These are phyloP conservation scores for Cercospora sp. DNA, from an alignment of 2,329 filamentous ascomycete species.

Conservation along the genomic window DNA sequence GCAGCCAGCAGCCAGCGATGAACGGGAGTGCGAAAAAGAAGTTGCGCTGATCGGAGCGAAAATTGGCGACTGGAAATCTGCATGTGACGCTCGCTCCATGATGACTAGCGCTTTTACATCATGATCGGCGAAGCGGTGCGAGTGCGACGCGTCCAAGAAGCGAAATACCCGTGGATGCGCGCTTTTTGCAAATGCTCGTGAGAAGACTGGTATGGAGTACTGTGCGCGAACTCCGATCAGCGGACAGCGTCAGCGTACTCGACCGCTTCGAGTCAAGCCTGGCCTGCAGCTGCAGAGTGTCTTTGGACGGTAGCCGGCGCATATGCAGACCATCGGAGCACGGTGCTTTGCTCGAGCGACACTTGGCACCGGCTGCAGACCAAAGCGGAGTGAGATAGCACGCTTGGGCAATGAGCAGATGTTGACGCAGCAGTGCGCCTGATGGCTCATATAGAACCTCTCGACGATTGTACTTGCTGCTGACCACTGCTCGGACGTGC, in stretches of 20 bases:
- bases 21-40: constrained; percentile 27
- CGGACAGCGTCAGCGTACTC: constrained; percentile 4
- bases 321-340: constrained; percentile 1
- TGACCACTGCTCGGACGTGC: not conserved
- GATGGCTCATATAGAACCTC: not conserved
- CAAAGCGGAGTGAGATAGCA: not conserved
- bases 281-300: constrained; percentile 9
- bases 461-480: not conserved
- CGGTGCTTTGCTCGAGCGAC: not conserved
- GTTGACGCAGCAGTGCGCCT: not conserved
- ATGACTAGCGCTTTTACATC: not conserved
- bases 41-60: constrained; percentile 9
- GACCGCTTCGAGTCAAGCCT: constrained; percentile 15
- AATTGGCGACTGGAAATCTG: not conserved
- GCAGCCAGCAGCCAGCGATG: constrained; percentile 16
- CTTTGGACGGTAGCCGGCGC: constrained; percentile 3
- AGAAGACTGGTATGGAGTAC: not conserved
- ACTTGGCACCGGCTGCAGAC: not conserved
- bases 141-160: constrained; percentile 2
- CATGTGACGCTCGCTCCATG: not conserved
- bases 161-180: not conserved
- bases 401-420: not conserved
- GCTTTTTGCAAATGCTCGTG: not conserved
- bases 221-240: constrained; percentile 11
- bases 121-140: not conserved